phyloP scores from a whole-genome alignment of 331 rosid species.

The Saraca asoca region DNA sequence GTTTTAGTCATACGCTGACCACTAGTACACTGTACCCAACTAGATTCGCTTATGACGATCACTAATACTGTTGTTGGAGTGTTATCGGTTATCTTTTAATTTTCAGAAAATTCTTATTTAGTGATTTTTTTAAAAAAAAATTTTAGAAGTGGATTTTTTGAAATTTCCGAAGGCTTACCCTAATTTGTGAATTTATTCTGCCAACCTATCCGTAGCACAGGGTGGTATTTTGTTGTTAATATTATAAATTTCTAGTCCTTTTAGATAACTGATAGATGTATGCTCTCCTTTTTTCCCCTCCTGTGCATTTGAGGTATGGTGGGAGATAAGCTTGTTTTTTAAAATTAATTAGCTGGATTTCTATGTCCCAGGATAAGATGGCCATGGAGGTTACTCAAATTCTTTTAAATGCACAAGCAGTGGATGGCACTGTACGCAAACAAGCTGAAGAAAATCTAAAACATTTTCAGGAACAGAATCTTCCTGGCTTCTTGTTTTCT shows the following conservation, averaged over 20 bases:
- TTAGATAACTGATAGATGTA: not conserved
- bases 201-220: not conserved
- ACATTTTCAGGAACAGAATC: slow-evolving; percentile 84
- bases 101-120: not conserved
- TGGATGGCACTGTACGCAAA: slow-evolving; percentile 69
- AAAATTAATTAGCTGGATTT: not conserved
- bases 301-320: not conserved
- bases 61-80: not conserved
- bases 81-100: not conserved
- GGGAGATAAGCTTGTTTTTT: not conserved
- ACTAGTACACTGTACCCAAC: not conserved
- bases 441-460: slow-evolving; percentile 70
- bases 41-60: not conserved
- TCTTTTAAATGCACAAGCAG: slow-evolving; percentile 68
- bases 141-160: not conserved
- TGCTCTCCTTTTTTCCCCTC: not conserved
- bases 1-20: not conserved
- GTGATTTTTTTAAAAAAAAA: not conserved
- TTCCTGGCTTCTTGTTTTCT: slow-evolving; percentile 67
- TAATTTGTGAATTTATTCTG: not conserved
- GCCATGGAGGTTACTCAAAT: slow-evolving; percentile 59
- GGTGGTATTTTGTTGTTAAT: not conserved
- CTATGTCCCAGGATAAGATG: slow-evolving; percentile 44
- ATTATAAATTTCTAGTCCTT: too few relatives aligned
- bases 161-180: not conserved